Conservation (phyloP, 805 yeast species). For the Candida sphagnicola region DNA sequence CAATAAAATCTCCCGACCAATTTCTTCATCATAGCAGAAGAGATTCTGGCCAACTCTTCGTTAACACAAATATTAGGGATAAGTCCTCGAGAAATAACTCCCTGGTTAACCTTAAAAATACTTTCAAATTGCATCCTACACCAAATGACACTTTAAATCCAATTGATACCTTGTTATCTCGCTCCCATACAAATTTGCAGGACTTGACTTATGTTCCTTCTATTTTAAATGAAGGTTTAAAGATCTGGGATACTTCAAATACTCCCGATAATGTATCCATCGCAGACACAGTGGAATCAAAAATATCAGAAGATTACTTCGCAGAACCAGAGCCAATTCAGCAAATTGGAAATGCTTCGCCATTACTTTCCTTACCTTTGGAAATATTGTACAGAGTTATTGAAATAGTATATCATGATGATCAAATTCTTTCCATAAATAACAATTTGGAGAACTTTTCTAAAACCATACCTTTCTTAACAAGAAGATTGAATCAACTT, state of each 20-base stretch:
- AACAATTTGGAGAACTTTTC: conserved; percentile 49
- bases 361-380: conserved; percentile 41
- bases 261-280: conserved; percentile 4
- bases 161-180: conserved; percentile 1
- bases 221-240: conserved; percentile 1
- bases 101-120: neutral
- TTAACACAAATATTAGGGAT: neutral
- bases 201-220: conserved; percentile 1
- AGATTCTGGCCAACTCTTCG: neutral
- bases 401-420: conserved; percentile 53
- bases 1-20: neutral
- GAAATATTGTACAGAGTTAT: conserved; percentile 54
- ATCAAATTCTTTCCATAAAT: conserved; percentile 45
- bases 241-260: conserved; percentile 3
- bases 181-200: neutral
- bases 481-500: conserved; percentile 54
- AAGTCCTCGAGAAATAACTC: conserved; percentile 3
- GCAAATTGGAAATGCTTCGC: conserved; percentile 5
- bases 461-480: conserved; percentile 51
- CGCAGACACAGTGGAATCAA: conserved; percentile 9
- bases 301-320: conserved; percentile 1
- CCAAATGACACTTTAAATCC: conserved; percentile 3
- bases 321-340: neutral
- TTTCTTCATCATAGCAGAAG: neutral
- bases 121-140: conserved; percentile 4